Evolutionary conservation across 768 basidiomycete genomes (phyloP), one percentile per base, ranked within the genome.

Genomic region (Phylloporus scabripes): DNA sequence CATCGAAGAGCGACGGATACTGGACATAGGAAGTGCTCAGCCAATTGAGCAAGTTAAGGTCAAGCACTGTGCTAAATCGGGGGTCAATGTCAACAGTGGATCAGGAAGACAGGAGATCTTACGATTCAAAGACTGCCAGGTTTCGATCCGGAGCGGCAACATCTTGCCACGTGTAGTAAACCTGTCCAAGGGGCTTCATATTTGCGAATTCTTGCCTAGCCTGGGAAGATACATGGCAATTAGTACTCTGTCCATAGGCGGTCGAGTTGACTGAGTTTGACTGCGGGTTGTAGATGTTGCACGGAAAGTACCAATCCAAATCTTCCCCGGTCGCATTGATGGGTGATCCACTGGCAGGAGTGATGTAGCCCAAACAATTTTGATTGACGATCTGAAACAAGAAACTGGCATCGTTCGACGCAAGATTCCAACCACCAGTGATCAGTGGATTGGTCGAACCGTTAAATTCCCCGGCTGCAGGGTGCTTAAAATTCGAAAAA

Each of bases 261-360:
- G 88, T 87, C 23, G 77, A 53, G 64, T 97, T 94, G 3, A 53
- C 71, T 70, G 10, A 64, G 80, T 5, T 84, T 82, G 55, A 74
- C 75, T 94, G 93, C n/a, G 65, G 67, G 57, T 81, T 77, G 72
- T 76, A 86, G 39, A 95, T 70, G 61, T 99, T 98, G 75, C 96
- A 99, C 1, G 96, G 96, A 70, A 98, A 96, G 66, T 97, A 97
- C 94, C 94, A 98, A 53, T 90, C 87, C 59, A 92, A 67, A 41
- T 72, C 62, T 43, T 72, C 69, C 28, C 81, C 81, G 7, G 64
- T 76, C 29, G 80, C 79, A 4, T 80, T 74, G 59, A 97, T 95
- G 48, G 76, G 78, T 7, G 87, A 87, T 39, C 78, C 82, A 24
- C 74, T 56, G 6, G 88, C 79, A 55, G 82, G 80, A 4, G 80